Evolutionary conservation across 345 rosid genomes (phyloP).

Genomic region (Hibiscus syriacus): DNA sequence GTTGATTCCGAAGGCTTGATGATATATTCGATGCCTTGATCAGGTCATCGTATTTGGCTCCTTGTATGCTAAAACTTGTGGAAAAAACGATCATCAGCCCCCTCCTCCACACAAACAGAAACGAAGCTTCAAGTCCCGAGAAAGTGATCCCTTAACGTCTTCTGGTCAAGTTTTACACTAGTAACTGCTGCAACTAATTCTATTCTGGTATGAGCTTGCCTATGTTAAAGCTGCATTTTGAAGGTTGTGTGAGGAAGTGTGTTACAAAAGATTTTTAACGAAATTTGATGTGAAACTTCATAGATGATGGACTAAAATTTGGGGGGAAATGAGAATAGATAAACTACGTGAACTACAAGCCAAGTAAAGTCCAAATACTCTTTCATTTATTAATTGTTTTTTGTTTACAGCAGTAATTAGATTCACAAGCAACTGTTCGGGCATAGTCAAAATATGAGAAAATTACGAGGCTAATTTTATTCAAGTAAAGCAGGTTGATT

Average conservation of each 20-base stretch:
- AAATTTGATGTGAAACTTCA: neutral
- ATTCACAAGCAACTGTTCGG: no score
- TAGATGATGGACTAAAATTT: constrained; percentile 1
- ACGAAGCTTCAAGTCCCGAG: constrained; percentile 34
- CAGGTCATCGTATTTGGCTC: constrained; percentile 76
- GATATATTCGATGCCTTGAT: constrained; percentile 10
- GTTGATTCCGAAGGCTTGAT: neutral
- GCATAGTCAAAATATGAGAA: no score
- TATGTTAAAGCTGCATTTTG: constrained; percentile 3
- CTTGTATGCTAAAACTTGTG: constrained; percentile 49
- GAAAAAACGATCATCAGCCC: constrained; percentile 29
- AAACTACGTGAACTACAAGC: neutral
- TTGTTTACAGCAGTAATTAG: no score
- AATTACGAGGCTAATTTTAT: no score
- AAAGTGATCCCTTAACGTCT: constrained; percentile 25
- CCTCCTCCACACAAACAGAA: constrained; percentile 28
- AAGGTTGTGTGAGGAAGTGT: neutral
- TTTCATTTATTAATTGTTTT: no score
- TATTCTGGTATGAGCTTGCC: constrained; percentile 1
- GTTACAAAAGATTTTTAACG: neutral
- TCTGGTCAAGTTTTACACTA: neutral
- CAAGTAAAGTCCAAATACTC: no score
- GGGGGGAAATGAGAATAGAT: neutral
- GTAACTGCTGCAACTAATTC: constrained; percentile 11
- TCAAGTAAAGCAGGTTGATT: no score